A percentile compares a stretch with the other conserved stretches of the same genome.
Conservation (phyloP, 2,329 filamentous ascomycete species). For the Sporothrix curviconia region DNA sequence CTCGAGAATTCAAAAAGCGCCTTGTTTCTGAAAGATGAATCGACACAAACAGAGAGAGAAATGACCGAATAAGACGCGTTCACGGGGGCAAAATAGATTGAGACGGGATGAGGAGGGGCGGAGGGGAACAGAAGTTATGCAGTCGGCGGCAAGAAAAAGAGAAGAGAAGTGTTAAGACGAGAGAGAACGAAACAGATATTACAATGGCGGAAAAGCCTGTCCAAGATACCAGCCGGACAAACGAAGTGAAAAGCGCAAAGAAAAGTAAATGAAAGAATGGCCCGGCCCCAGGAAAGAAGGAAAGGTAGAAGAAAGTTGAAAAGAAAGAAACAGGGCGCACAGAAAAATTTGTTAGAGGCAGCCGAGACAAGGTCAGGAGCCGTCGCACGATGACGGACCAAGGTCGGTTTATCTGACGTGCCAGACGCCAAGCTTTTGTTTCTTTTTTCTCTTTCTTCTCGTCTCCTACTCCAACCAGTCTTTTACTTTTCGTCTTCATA, state of each 20-base stretch:
- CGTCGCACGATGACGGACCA: background rate
- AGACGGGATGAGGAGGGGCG: no score
- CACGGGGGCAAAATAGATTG: background rate
- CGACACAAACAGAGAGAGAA: background rate
- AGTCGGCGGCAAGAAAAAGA: background rate
- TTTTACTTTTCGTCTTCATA: no score
- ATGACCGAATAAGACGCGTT: background rate
- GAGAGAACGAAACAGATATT: no score
- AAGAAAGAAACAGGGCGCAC: background rate
- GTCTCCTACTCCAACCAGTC: no score
- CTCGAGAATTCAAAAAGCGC: no score
- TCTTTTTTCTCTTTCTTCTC: background rate
- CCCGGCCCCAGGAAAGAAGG: no score
- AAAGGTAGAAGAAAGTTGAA: background rate
- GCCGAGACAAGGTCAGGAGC: constrained; percentile 9
- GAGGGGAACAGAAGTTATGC: background rate
- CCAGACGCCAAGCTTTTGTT: background rate
- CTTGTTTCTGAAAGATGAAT: background rate
- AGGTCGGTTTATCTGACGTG: background rate
- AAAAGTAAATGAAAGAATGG: background rate
- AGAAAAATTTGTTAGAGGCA: background rate
- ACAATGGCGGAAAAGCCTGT: no score
- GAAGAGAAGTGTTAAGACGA: background rate
- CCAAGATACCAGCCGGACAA: constrained; percentile 3
- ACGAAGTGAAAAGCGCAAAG: background rate